Evolutionary conservation across 2,329 filamentous ascomycete genomes (phyloP).

Genomic region (Colletotrichum salicis): DNA sequence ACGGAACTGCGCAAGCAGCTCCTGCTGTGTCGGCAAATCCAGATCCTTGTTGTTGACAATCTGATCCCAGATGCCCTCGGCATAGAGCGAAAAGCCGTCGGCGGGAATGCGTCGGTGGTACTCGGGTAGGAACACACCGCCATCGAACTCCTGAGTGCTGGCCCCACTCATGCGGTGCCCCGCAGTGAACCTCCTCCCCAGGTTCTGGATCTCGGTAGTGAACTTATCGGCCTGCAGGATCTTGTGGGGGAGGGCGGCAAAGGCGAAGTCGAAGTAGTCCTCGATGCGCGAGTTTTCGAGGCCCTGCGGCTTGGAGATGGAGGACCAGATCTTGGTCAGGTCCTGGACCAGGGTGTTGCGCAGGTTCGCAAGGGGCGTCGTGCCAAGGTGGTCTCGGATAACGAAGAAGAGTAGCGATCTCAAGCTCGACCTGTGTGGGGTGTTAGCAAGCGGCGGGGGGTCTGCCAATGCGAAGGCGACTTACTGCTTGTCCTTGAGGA

Average conservation of each 20-base stretch:
- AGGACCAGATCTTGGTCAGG: conserved; percentile 89
- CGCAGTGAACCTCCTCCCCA: conserved; percentile 84
- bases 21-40: conserved; percentile 95
- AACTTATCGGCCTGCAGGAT: conserved; percentile 95
- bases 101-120: conserved; percentile 97
- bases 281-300: conserved; percentile 90
- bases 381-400: conserved; percentile 95
- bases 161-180: conserved; percentile 78
- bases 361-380: conserved; percentile 88
- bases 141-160: conserved; percentile 75
- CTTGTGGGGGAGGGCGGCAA: conserved; percentile 95
- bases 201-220: conserved; percentile 78
- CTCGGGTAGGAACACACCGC: conserved; percentile 88
- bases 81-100: conserved; percentile 95
- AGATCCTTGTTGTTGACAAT: conserved; percentile 99
- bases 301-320: conserved; percentile 89
- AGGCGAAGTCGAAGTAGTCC: conserved; percentile 99
- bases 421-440: conserved; percentile 74
- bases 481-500: conserved; percentile 93
- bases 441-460: conserved; percentile 19
- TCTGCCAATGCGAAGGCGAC: conserved; percentile 43
- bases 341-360: conserved; percentile 92
- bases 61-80: conserved; percentile 95
- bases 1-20: conserved; percentile 94
- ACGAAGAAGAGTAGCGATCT: conserved; percentile 97